These are phyloP conservation scores for Gracilaria gracilis DNA, from an alignment of 23 red algal genomes.

Conservation along the genomic window DNA sequence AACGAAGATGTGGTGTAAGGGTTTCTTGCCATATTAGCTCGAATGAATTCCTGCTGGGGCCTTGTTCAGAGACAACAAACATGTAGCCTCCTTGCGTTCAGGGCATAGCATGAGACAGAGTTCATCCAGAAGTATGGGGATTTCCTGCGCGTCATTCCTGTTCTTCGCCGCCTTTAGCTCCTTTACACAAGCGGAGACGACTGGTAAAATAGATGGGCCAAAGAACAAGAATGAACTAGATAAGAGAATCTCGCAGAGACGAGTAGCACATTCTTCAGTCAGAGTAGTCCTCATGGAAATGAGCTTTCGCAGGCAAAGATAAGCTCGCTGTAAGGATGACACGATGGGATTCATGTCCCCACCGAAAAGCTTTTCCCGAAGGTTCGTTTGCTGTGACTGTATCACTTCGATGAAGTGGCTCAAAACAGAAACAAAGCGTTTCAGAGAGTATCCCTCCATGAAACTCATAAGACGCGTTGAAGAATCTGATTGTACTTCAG, in stretches of 20 bases:
- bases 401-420: constrained; percentile 47
- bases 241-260: constrained; percentile 63
- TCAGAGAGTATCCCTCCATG: constrained; percentile 70
- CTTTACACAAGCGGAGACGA: constrained; percentile 62
- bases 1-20: constrained; percentile 67
- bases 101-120: constrained; percentile 74
- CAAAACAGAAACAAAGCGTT: constrained; percentile 56
- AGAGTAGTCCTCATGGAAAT: constrained; percentile 67
- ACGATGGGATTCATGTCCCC: constrained; percentile 36
- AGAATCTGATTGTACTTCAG: constrained; percentile 58
- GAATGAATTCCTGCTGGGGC: constrained; percentile 94
- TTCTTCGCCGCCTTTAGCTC: constrained; percentile 61
- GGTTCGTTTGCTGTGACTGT: constrained; percentile 20
- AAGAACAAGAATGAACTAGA: constrained; percentile 51
- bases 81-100: constrained; percentile 55
- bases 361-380: constrained; percentile 47
- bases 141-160: constrained; percentile 53
- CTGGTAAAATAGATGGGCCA: constrained; percentile 28
- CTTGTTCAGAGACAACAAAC: constrained; percentile 72
- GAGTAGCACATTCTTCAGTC: constrained; percentile 72
- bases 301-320: constrained; percentile 71
- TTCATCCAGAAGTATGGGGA: constrained; percentile 71
- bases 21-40: constrained; percentile 74
- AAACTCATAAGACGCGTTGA: constrained; percentile 51
- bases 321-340: constrained; percentile 53